Evolutionary conservation across 306 rosid genomes (phyloP).

Genomic region (Abrus precatorius): DNA sequence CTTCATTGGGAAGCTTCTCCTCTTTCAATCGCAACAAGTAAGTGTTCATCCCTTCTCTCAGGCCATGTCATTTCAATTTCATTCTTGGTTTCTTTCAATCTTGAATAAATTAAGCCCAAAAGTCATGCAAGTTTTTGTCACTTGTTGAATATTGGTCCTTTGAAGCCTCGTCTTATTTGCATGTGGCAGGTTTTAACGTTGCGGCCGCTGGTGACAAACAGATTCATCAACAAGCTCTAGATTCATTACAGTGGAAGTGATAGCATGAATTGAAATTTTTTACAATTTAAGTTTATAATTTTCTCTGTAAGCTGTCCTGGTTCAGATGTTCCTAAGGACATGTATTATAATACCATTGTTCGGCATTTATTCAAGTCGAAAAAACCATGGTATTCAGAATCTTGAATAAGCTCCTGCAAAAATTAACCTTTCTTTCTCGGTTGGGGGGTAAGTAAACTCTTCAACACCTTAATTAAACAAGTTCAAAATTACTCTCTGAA

Average conservation of each 20-base stretch:
- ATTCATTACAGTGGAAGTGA: slow-evolving; percentile 76
- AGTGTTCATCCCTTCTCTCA: slow-evolving; percentile 24
- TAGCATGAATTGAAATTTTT: slow-evolving; percentile 1
- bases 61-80: slow-evolving; percentile 8
- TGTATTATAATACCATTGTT: background rate
- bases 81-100: slow-evolving; percentile 25
- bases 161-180: slow-evolving; percentile 4
- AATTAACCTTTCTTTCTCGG: slow-evolving; percentile 19
- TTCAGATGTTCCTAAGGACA: slow-evolving; percentile 28
- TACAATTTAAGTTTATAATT: background rate
- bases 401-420: background rate
- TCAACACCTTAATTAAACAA: background rate
- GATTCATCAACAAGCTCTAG: slow-evolving; percentile 80
- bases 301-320: slow-evolving; percentile 11
- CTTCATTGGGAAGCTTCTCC: slow-evolving; percentile 93
- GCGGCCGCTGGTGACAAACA: slow-evolving; percentile 88
- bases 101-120: slow-evolving; percentile 12
- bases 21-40: slow-evolving; percentile 71
- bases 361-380: slow-evolving; percentile 41
- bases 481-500: background rate
- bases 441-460: background rate
- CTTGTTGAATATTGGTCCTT: background rate
- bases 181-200: slow-evolving; percentile 77
- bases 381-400: slow-evolving; percentile 13
- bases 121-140: background rate